A percentile compares a stretch with the other conserved stretches of the same genome.
phyloP scores from a whole-genome alignment of 208 protist genomes.

The Leishmania tarentolae region DNA sequence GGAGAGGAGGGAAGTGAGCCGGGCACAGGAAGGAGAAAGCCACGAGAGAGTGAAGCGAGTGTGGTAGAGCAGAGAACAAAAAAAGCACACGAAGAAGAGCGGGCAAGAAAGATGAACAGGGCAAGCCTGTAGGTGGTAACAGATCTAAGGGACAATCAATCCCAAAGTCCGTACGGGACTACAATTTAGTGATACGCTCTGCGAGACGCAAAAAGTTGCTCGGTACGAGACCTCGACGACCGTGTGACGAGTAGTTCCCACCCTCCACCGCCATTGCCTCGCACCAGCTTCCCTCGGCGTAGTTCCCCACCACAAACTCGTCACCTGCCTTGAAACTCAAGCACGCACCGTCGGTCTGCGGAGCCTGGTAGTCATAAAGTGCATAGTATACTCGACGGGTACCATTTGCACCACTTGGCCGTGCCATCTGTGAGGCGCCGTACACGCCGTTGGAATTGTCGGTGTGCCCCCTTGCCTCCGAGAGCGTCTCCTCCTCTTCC shows the following conservation, averaged over 20 bases:
- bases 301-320: constrained; percentile 80
- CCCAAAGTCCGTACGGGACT: background rate
- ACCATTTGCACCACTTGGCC: constrained; percentile 5
- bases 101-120: background rate
- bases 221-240: constrained; percentile 53
- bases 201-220: constrained; percentile 78
- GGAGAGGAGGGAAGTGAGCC: background rate
- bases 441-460: constrained; percentile 13
- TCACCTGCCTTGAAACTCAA: constrained; percentile 81
- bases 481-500: constrained; percentile 24
- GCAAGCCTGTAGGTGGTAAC: background rate
- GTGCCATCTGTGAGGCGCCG: constrained; percentile 16
- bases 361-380: constrained; percentile 66
- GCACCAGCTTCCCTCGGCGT: constrained; percentile 71
- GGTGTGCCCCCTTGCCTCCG: constrained; percentile 21
- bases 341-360: constrained; percentile 40
- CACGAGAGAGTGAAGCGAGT: background rate
- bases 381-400: constrained; percentile 60
- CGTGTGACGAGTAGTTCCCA: constrained; percentile 23
- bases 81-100: background rate
- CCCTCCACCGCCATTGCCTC: constrained; percentile 43
- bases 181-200: constrained; percentile 53
- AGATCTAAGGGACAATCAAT: background rate
- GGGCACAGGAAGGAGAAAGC: background rate
- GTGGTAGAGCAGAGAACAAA: background rate